Percentiles rank a stretch among this genome's conserved stretches.
These are phyloP conservation scores for Eucalyptus tenuipes DNA, from an alignment of 345 rosid species.

Conservation along the genomic window DNA sequence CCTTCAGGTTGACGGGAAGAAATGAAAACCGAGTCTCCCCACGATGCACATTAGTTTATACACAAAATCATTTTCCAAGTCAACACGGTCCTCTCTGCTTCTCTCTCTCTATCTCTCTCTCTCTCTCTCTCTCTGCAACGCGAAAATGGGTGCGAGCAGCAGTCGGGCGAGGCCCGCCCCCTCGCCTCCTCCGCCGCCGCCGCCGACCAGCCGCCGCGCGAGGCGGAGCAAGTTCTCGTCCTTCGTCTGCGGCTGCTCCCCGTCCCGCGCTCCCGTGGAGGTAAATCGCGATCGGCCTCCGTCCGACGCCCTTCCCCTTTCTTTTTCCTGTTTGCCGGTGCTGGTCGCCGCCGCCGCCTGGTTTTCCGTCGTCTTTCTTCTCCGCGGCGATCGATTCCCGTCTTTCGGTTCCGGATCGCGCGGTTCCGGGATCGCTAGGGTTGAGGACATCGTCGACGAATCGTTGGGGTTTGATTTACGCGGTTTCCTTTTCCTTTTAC, in stretches of 20 bases:
- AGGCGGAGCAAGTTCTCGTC: conserved; percentile 15
- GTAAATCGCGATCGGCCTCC: conserved; percentile 8
- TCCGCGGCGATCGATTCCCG: background rate
- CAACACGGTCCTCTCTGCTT: background rate
- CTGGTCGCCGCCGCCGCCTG: too few species aligned
- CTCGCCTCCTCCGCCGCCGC: conserved; percentile 3
- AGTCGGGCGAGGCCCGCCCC: background rate
- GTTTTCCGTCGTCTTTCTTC: background rate
- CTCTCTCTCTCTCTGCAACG: background rate
- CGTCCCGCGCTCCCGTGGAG: conserved; percentile 26
- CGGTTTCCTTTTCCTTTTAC: background rate
- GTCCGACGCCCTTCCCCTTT: background rate
- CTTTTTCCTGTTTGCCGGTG: background rate
- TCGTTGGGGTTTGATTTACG: background rate
- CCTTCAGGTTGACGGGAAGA: background rate
- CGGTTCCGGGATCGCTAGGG: background rate
- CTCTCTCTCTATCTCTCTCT: background rate
- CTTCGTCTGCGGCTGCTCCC: conserved; percentile 37
- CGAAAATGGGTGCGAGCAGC: background rate
- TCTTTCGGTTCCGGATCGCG: background rate
- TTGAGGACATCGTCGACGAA: background rate
- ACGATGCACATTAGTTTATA: background rate
- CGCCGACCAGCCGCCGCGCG: conserved; percentile 15
- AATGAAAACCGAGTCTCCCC: background rate
- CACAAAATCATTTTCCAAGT: background rate